phyloP scores from a whole-genome alignment of 1,284 basidiomycete species.

The Ceratobasidium sp. region DNA sequence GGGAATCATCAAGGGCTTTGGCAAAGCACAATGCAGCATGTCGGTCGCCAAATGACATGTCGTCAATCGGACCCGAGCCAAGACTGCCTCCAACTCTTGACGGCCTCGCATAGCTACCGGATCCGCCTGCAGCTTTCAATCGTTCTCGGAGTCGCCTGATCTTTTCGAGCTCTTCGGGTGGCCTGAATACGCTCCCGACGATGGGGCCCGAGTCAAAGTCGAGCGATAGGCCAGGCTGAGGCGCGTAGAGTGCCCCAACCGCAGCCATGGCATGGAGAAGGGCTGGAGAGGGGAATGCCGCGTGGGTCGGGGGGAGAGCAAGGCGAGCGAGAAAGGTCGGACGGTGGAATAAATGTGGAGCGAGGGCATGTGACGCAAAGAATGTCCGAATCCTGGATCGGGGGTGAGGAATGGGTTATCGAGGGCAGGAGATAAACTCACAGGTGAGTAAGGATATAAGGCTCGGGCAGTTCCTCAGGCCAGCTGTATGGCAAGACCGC shows the following conservation, averaged over 20 bases:
- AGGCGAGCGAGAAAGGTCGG: constrained; percentile 49
- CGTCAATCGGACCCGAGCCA: not conserved
- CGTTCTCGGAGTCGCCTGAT: constrained; percentile 14
- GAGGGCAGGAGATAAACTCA: not conserved
- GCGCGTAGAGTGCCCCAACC: constrained; percentile 48
- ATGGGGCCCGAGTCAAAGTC: constrained; percentile 35
- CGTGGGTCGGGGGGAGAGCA: constrained; percentile 51
- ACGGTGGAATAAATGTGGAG: constrained; percentile 48
- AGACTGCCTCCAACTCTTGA: not conserved
- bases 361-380: constrained; percentile 48
- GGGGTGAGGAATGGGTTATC: not conserved
- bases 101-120: constrained; percentile 22
- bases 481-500: constrained; percentile 24
- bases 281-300: constrained; percentile 50
- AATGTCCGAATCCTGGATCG: constrained; percentile 47
- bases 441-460: constrained; percentile 30
- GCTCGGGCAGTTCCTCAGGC: constrained; percentile 29
- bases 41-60: constrained; percentile 25
- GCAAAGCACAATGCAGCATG: constrained; percentile 33
- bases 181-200: constrained; percentile 31
- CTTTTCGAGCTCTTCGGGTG: constrained; percentile 25
- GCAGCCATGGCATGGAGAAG: constrained; percentile 54
- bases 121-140: constrained; percentile 10
- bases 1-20: constrained; percentile 28
- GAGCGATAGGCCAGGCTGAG: constrained; percentile 35